Percentiles rank a stretch among this genome's conserved stretches.
Evolutionary conservation across 2,329 filamentous ascomycete genomes (phyloP).

Genomic region (Fusarium sp.): DNA sequence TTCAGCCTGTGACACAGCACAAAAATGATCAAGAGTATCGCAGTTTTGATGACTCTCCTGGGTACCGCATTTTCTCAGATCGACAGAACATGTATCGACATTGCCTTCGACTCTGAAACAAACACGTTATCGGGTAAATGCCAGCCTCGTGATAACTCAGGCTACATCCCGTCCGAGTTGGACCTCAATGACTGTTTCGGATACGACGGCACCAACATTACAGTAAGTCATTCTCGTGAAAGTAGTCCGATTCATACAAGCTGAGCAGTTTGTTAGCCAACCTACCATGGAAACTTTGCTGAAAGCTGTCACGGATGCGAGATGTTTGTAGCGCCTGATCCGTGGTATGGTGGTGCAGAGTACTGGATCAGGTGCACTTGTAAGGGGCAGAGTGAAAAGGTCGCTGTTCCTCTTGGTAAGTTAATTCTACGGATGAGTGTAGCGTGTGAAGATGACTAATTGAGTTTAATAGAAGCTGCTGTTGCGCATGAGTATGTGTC

Average conservation of each 20-base stretch:
- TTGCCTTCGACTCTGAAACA: background rate
- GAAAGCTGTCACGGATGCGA: background rate
- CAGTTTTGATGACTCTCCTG: background rate
- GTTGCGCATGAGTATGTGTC: slow-evolving; percentile 12
- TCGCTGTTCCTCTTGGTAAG: background rate
- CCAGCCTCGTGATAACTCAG: slow-evolving; percentile 6
- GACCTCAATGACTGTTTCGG: slow-evolving; percentile 17
- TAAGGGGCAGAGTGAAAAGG: background rate
- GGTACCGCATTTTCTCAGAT: background rate
- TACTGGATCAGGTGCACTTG: slow-evolving; percentile 12
- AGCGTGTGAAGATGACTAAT: background rate
- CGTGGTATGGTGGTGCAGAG: background rate
- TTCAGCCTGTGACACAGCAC: too few relatives aligned
- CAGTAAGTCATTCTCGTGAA: background rate
- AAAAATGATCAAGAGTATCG: too few relatives aligned
- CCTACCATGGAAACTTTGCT: background rate
- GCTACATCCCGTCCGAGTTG: background rate
- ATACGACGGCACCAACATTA: background rate
- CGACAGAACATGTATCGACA: slow-evolving; percentile 2
- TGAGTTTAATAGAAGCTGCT: accelerated
- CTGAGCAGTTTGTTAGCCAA: background rate
- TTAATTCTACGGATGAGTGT: accelerated
- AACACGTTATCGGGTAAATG: background rate
- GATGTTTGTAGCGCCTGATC: slow-evolving; percentile 8
- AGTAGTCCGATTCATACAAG: accelerated